A percentile compares a stretch with the other conserved stretches of the same genome.
phyloP scores from a whole-genome alignment of 371 early-diverging fungal species.

The Apophysomyces sp. region DNA sequence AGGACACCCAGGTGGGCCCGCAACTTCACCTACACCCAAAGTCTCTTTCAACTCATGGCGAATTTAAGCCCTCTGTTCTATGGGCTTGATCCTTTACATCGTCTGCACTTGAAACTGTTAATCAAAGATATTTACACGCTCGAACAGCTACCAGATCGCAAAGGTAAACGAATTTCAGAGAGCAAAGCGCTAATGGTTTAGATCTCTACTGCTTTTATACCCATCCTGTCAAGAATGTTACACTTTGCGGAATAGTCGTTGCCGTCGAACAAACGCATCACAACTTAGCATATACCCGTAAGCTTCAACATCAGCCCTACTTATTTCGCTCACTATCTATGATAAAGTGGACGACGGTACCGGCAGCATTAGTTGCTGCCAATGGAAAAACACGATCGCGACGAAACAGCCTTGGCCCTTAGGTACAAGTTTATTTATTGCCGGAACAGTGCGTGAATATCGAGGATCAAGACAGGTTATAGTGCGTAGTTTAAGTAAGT shows the following conservation, averaged over 20 bases:
- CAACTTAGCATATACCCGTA: conserved; percentile 8
- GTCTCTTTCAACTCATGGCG: neutral
- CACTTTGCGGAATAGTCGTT: conserved; percentile 12
- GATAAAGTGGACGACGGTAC: conserved; percentile 18
- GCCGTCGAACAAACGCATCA: neutral
- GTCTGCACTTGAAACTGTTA: neutral
- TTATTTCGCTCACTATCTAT: neutral
- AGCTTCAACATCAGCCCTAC: neutral
- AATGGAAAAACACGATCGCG: conserved; percentile 3
- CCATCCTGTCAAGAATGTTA: conserved; percentile 5
- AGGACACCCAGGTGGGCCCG: neutral
- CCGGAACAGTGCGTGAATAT: conserved; percentile 4
- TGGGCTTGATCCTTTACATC: neutral
- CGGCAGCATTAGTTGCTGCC: conserved; percentile 9
- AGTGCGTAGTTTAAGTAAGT: conserved; percentile 11
- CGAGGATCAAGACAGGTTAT: conserved; percentile 1
- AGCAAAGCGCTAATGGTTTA: neutral
- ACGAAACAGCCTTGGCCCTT: conserved; percentile 2
- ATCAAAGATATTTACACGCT: neutral
- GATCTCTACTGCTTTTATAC: neutral
- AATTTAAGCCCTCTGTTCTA: neutral
- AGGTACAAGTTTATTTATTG: conserved; percentile 6
- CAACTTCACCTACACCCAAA: neutral
- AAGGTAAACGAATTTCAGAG: neutral
- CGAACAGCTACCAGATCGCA: neutral